These are phyloP conservation scores for Eutypella sp. DNA, from an alignment of 2,329 filamentous ascomycete genomes.

Conservation along the genomic window DNA sequence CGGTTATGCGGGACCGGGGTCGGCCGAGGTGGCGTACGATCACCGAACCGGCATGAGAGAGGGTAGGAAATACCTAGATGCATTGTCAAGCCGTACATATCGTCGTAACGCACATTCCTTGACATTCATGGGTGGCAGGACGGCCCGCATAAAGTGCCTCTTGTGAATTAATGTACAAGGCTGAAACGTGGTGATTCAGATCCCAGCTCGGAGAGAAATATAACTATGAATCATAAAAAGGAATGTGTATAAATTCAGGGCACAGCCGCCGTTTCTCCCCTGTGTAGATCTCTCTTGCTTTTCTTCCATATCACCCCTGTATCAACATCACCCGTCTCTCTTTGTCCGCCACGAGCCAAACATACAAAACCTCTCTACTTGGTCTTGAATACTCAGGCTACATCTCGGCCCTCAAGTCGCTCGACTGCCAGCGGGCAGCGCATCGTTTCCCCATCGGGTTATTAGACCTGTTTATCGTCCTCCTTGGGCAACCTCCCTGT, in stretches of 20 bases:
- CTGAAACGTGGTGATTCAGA: not conserved
- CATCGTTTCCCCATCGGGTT: slow-evolving; percentile 2
- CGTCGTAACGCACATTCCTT: not conserved
- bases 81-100: too few species aligned
- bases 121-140: too few species aligned
- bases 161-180: not conserved
- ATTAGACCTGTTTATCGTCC: slow-evolving; percentile 2
- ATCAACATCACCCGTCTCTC: slow-evolving; percentile 1
- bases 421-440: slow-evolving; percentile 27
- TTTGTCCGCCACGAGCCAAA: slow-evolving; percentile 7
- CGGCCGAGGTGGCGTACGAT: not conserved
- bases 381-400: slow-evolving; percentile 15
- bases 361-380: slow-evolving; percentile 9
- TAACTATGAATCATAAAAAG: too few species aligned
- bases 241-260: not conserved
- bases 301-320: not conserved
- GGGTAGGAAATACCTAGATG: not conserved
- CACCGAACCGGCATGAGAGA: not conserved
- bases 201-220: too few species aligned
- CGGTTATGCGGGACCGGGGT: not conserved
- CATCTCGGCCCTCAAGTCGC: slow-evolving; percentile 16
- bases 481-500: too few species aligned
- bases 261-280: not conserved
- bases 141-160: not conserved
- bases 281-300: not conserved